Conservation (phyloP, 2,329 filamentous ascomycete genomes). For the Fusarium odoratissimum region DNA sequence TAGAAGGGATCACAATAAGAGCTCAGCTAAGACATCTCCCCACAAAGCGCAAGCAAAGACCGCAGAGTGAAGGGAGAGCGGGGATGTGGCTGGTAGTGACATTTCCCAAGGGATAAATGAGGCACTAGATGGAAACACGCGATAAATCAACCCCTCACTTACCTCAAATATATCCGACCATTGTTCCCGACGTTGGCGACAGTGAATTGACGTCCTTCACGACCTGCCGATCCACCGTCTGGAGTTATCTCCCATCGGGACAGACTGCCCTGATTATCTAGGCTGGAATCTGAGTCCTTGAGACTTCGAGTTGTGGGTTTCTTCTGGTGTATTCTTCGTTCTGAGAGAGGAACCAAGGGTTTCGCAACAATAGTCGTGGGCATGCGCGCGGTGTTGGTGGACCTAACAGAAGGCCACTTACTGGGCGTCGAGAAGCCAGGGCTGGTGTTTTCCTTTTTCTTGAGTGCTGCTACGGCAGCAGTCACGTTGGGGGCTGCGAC, state of each 20-base stretch:
- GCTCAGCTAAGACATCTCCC: constrained; percentile 25
- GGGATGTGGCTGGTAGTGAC: constrained; percentile 26
- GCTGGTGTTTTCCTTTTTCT: constrained; percentile 34
- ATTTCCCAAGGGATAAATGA: constrained; percentile 23
- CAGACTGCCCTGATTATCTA: constrained; percentile 49
- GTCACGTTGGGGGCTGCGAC: constrained; percentile 9
- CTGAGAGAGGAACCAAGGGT: constrained; percentile 59
- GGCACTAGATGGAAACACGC: constrained; percentile 15
- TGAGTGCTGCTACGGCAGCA: constrained; percentile 12
- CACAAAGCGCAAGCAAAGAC: constrained; percentile 27
- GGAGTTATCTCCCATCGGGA: constrained; percentile 65
- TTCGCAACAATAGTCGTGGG: constrained; percentile 44
- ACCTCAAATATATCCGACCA: constrained; percentile 85
- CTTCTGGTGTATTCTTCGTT: constrained; percentile 58
- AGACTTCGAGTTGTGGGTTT: constrained; percentile 53
- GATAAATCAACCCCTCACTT: constrained; percentile 42
- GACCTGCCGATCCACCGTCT: constrained; percentile 70
- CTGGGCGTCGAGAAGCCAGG: constrained; percentile 26
- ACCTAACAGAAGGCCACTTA: constrained; percentile 40
- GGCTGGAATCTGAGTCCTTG: constrained; percentile 61
- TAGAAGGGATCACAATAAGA: constrained; percentile 23
- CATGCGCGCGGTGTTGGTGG: constrained; percentile 38
- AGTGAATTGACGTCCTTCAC: constrained; percentile 78
- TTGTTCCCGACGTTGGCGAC: constrained; percentile 87
- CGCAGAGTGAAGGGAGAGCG: constrained; percentile 28